Evolutionary conservation across 129 eudicot genomes (phyloP).

Genomic region (Tanacetum coccineum): DNA sequence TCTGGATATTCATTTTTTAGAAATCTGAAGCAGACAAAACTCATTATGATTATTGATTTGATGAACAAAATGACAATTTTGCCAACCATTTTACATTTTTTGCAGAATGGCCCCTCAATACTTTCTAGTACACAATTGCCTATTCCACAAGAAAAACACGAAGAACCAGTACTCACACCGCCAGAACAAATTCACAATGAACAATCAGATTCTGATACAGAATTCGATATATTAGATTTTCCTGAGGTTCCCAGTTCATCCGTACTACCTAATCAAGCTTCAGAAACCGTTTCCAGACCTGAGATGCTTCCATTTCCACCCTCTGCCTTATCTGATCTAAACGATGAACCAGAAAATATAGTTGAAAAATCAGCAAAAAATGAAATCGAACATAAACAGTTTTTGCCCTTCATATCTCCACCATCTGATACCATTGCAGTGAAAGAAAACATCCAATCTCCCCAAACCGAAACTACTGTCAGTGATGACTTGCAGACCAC

Average conservation of each 20-base stretch:
- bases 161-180: conserved; percentile 29
- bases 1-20: too few species aligned
- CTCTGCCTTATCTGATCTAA: conserved; percentile 56
- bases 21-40: too few species aligned
- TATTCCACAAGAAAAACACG: conserved; percentile 56
- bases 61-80: neutral
- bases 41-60: neutral
- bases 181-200: conserved; percentile 29
- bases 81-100: neutral
- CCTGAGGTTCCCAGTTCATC: conserved; percentile 83
- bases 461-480: conserved; percentile 22
- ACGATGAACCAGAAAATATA: conserved; percentile 31
- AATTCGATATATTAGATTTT: conserved; percentile 56
- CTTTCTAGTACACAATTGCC: conserved; percentile 56
- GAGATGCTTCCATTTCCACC: conserved; percentile 87
- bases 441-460: conserved; percentile 46
- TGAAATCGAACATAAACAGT: conserved; percentile 47
- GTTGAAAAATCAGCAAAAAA: conserved; percentile 25
- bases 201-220: conserved; percentile 55
- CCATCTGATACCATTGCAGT: conserved; percentile 19
- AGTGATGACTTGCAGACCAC: conserved; percentile 16
- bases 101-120: conserved; percentile 76
- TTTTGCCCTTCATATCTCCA: conserved; percentile 58
- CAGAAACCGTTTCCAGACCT: conserved; percentile 45
- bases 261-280: conserved; percentile 29